Evolutionary conservation across 305 asterid species (phyloP), one percentile per base, ranked within the genome.

Genomic region (Coffea humblotiana): DNA sequence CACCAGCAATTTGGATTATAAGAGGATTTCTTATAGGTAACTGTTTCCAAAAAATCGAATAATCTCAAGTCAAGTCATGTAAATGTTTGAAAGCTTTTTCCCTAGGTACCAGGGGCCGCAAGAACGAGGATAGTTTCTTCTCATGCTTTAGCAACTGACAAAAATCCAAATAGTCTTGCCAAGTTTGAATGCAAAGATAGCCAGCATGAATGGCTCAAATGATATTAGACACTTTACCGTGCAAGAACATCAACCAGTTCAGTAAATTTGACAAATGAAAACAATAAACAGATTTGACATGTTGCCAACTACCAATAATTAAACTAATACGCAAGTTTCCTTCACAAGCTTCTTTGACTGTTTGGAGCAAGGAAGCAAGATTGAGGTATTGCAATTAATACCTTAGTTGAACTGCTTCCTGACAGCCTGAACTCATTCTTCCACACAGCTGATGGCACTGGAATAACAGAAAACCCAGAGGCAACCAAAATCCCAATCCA

Each of bases 401-500:
- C 99, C 97, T 96, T 96, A 82, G 86, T 88, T 67, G 89, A 78
- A 80, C 85, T 84, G 23, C 81, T 82, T 80, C 97, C 94, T 8
- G 94, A 78, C 54, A 92, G 98, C 81, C 89, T 89, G 83, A 91
- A 94, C 86, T 84, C 90, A 80, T 82, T 87, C 91, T 96, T 96
- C 99, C 99, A 96, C 74, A 88, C 75, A 21, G 67, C 13, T 45
- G 99, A 89, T 78, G 99, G 90, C 82, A 96, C 94, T 4, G 98
- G 99, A 88, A 92, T 90, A 63, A 96, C 97, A 75, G 93, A 87
- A 86, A 90, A 91, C 79, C 98, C 99, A 6, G 98, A 94, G 76
- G 99, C 96, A 80, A 93, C 97, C 82, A 89, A 84, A 85, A 88
- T 81, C 45, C 98, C 99, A 77, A 94, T 91, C 99, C 99, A 96